A percentile compares a stretch with the other conserved stretches of the same genome.
These are phyloP conservation scores for Pelargonium fulgidum DNA, from an alignment of 441 rosid species.

Conservation along the genomic window DNA sequence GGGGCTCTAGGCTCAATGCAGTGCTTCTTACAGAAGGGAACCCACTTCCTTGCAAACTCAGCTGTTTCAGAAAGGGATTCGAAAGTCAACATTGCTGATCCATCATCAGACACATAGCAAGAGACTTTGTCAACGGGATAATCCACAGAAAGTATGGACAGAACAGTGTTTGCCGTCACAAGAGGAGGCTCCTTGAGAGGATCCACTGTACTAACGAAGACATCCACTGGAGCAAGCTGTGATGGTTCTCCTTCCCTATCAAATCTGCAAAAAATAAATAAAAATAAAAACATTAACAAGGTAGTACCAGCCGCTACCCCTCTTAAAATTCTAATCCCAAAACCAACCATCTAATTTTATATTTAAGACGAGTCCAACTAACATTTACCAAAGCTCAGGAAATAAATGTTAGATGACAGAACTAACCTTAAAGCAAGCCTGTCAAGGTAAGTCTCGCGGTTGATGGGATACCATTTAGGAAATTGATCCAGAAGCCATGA, in stretches of 20 bases:
- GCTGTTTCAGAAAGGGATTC: conserved; percentile 93
- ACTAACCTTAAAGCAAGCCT: conserved; percentile 84
- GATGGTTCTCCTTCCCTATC: conserved; percentile 97
- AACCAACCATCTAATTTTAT: not conserved
- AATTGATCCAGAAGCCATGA: conserved; percentile 99
- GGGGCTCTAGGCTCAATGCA: conserved; percentile 95
- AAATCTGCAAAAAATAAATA: conserved; percentile 39
- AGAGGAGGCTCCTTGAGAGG: conserved; percentile 97
- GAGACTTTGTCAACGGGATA: conserved; percentile 98
- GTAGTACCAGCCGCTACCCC: not conserved
- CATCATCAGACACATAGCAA: conserved; percentile 97
- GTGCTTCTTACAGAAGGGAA: conserved; percentile 85
- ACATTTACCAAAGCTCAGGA: conserved; percentile 14
- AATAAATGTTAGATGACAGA: not conserved
- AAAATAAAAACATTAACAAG: not conserved
- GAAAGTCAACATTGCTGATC: conserved; percentile 95
- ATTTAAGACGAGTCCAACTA: not conserved
- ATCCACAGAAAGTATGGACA: conserved; percentile 92
- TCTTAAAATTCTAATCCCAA: not conserved
- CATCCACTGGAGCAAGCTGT: conserved; percentile 91
- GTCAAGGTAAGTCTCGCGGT: conserved; percentile 97
- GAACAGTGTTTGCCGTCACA: conserved; percentile 95
- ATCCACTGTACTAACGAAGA: conserved; percentile 96
- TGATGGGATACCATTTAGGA: conserved; percentile 96
- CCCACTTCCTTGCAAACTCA: conserved; percentile 98